Base-by-base conservation (phyloP, 148 eudicot species). In the Silene conica region DNA sequence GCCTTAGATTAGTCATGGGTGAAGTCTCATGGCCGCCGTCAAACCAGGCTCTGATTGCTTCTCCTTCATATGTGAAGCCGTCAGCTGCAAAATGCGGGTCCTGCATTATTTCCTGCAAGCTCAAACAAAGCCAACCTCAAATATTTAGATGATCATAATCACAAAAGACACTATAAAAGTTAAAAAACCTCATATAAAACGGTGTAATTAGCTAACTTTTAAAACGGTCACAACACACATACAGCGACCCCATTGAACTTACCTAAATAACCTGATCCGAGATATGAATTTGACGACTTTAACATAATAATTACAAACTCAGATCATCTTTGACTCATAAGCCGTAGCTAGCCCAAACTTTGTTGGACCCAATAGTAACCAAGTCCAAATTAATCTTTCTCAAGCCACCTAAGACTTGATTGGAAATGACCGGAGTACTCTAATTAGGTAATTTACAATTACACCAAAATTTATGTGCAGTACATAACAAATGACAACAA, bases 1-100 rank as follows among this genome's bases (percentile, higher is more conserved):
- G 70, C 41, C 11, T 43, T 41, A 67, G 70, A 45, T 67, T 67
- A 43, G 70, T 67, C 70, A 67, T 67, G 54, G 70, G 70, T 19
- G 70, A 67, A 69, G 89, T 87, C 22, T 86, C 80, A 25, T 85
- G 86, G n/a, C 92, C 92, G n/a, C 87, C 57, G 23, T 91, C 96
- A 15, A 91, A 77, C 93, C 97, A 91, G 21, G 89, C 88, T 72
- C 68, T 83, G 16, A 91, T 6, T 19, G 91, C 96, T 76, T 83
- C 89, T 20, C 85, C 81, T 78, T 91, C 96, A 16, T 91, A 91
- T 2, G 93, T 91, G 68, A 77, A 90, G 14, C 96, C 92, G 63
- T 90, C 96, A 14, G 90, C 88, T 4, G 95, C 95, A 34, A 89
- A 86, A 8, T 89, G 91, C 4, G 95, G 92, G 65, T 88, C 92